Base-by-base conservation (phyloP, 257 asterid species). In the Nicotiana tomentosiformis region DNA sequence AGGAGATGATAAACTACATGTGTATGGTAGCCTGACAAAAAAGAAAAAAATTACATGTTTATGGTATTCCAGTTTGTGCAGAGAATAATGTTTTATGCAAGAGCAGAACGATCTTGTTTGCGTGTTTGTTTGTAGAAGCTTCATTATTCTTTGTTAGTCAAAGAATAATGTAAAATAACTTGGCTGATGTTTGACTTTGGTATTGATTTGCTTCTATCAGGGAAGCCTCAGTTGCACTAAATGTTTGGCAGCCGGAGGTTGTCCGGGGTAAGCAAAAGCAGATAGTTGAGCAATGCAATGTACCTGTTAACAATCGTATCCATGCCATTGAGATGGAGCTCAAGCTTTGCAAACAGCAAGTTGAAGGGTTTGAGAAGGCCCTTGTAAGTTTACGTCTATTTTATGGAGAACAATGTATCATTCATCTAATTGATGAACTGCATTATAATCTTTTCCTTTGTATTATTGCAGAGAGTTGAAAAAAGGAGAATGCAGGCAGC, bases 231-330 rank as follows among this genome's bases (percentile, higher is more conserved):
- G 93, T 91, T 55, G 94, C 97, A 10, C 68, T 92, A 88, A 90
- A 92, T 23, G 97, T 96, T 81, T 96, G 99, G 99, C 99, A 96
- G 87, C 99, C 99, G 6, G 98, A 92, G 85, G 82, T 93, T 77
- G 81, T 96, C 53, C 89, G 96, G 23, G 94, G 92, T 79, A 86
- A 87, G 82, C 99, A 93, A 76, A 90, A 89, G 80, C 90, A 89
- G 89, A 84, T 93, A 84, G 87, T 96, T 82, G 90, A 92, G 87
- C 99, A 96, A 84, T 87, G 85, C 86, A 86, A 84, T 78, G 95
- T 96, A 53, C 92, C 96, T 57, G 85, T 89, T 74, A 91, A 92
- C 23, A 82, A 84, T 84, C 92, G 98, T 62, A 84, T 94, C 58
- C 89, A 84, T 82, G 82, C 93, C 60, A 90, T 94, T 14, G 96